A percentile compares a stretch with the other conserved stretches of the same genome.
These are phyloP conservation scores for Salix udensis DNA, from an alignment of 345 rosid species.

Conservation along the genomic window DNA sequence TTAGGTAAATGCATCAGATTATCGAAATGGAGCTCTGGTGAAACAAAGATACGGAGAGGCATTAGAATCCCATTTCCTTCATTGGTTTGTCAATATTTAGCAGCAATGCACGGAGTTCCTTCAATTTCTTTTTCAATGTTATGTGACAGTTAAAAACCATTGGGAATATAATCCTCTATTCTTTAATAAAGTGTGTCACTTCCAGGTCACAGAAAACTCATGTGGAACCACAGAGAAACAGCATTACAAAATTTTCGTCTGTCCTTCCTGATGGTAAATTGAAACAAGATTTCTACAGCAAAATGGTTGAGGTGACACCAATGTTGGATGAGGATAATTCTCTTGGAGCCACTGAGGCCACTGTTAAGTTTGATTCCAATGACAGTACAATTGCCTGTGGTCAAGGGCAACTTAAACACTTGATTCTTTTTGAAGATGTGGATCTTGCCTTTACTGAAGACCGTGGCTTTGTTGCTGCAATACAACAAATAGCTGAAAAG, in stretches of 20 bases:
- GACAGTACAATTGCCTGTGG: slow-evolving; percentile 26
- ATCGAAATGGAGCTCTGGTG: slow-evolving; percentile 70
- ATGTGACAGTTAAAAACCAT: slow-evolving; percentile 4
- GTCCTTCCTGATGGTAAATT: slow-evolving; percentile 29
- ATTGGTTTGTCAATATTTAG: slow-evolving; percentile 46
- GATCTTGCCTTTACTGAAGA: slow-evolving; percentile 81
- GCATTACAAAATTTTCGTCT: slow-evolving; percentile 18
- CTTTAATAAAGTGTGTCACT: slow-evolving; percentile 9
- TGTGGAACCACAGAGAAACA: slow-evolving; percentile 29
- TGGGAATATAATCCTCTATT: slow-evolving; percentile 6
- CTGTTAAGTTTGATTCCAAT: slow-evolving; percentile 28
- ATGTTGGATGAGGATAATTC: slow-evolving; percentile 33
- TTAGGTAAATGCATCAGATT: slow-evolving; percentile 85
- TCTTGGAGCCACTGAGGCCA: slow-evolving; percentile 20
- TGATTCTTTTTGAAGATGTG: slow-evolving; percentile 93
- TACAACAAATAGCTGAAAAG: slow-evolving; percentile 79
- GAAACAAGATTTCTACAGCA: slow-evolving; percentile 13
- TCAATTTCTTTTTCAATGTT: slow-evolving; percentile 14
- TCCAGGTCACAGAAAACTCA: slow-evolving; percentile 63
- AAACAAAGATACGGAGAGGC: slow-evolving; percentile 88
- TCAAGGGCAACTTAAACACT: slow-evolving; percentile 47
- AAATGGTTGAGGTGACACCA: slow-evolving; percentile 40
- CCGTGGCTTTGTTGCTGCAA: slow-evolving; percentile 79
- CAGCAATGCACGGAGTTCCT: not conserved
- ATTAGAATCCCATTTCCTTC: slow-evolving; percentile 57